Conservation (phyloP, 2,329 filamentous ascomycete genomes). For the Macrophomina tecta region DNA sequence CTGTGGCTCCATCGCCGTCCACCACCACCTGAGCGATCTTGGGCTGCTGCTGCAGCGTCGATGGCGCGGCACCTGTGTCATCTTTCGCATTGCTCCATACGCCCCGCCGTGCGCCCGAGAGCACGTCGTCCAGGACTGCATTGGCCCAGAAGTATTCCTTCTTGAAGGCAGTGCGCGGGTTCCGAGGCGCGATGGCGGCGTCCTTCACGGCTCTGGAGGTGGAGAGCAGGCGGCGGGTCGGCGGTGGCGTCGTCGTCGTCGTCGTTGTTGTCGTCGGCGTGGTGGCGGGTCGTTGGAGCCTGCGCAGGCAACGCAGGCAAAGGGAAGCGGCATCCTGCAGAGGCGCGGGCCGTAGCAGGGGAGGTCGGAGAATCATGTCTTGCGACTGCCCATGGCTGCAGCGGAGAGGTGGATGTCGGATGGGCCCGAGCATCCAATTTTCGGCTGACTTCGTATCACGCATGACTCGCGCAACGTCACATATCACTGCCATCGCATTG, state of each 20-base stretch:
- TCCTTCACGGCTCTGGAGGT: slow-evolving; percentile 36
- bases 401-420: neutral
- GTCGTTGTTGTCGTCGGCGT: too few relatives aligned
- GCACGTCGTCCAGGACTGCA: slow-evolving; percentile 40
- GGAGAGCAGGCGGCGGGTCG: slow-evolving; percentile 40
- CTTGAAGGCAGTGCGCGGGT: slow-evolving; percentile 40
- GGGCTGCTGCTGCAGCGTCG: slow-evolving; percentile 25
- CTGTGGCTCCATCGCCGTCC: slow-evolving; percentile 30
- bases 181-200: slow-evolving; percentile 39
- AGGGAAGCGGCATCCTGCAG: slow-evolving; percentile 39
- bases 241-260: slow-evolving; percentile 32
- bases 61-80: slow-evolving; percentile 24
- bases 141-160: slow-evolving; percentile 50
- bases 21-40: slow-evolving; percentile 29
- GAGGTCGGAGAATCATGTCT: slow-evolving; percentile 47
- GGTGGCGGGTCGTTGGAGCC: slow-evolving; percentile 33
- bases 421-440: slow-evolving; percentile 8
- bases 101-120: slow-evolving; percentile 38
- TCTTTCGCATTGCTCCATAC: slow-evolving; percentile 39
- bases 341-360: slow-evolving; percentile 39
- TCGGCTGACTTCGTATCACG: neutral
- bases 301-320: slow-evolving; percentile 44
- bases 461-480: slow-evolving; percentile 1
- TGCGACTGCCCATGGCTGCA: slow-evolving; percentile 31
- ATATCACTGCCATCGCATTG: slow-evolving; percentile 8